These are phyloP conservation scores for Berberis vulgaris DNA, from an alignment of 164 flowering plant genomes.

Conservation along the genomic window DNA sequence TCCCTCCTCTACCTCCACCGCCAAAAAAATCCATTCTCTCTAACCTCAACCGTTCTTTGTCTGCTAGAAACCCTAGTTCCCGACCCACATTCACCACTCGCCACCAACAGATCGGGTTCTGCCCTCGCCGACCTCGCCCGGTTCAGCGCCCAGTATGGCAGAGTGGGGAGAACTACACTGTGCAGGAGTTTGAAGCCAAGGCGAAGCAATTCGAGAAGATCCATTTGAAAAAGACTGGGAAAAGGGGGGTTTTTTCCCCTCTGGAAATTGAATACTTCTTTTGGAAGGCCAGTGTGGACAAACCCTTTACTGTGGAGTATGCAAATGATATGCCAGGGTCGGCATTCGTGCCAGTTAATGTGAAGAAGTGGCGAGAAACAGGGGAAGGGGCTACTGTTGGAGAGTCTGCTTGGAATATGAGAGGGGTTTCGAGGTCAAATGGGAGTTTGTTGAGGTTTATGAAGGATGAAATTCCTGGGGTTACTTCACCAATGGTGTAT, in stretches of 20 bases:
- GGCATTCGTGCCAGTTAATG: conserved; percentile 42
- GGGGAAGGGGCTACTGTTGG: conserved; percentile 43
- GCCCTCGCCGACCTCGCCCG: conserved; percentile 71
- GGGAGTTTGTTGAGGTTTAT: conserved; percentile 86
- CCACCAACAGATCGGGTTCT: conserved; percentile 95
- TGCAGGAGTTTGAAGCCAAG: conserved; percentile 70
- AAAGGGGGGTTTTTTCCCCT: conserved; percentile 36
- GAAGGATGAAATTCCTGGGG: conserved; percentile 99
- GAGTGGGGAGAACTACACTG: conserved; percentile 77
- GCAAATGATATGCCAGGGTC: conserved; percentile 99
- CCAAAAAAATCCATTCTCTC: conserved; percentile 57
- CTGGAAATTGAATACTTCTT: conserved; percentile 77
- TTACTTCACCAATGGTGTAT: conserved; percentile 99
- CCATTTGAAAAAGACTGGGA: conserved; percentile 40
- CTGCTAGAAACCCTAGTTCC: conserved; percentile 31
- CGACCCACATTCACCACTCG: conserved; percentile 82
- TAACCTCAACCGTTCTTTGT: conserved; percentile 66
- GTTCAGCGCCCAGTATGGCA: conserved; percentile 92
- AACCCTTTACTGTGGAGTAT: conserved; percentile 91
- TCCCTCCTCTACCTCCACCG: conserved; percentile 75
- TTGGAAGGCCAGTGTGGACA: conserved; percentile 89
- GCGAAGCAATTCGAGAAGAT: conserved; percentile 69
- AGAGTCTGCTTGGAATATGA: conserved; percentile 94
- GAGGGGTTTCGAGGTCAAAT: conserved; percentile 72
- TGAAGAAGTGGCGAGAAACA: conserved; percentile 23